Evolutionary conservation across 345 rosid genomes (phyloP), one percentile per base, ranked within the genome.

Genomic region (Moricandia arvensis): DNA sequence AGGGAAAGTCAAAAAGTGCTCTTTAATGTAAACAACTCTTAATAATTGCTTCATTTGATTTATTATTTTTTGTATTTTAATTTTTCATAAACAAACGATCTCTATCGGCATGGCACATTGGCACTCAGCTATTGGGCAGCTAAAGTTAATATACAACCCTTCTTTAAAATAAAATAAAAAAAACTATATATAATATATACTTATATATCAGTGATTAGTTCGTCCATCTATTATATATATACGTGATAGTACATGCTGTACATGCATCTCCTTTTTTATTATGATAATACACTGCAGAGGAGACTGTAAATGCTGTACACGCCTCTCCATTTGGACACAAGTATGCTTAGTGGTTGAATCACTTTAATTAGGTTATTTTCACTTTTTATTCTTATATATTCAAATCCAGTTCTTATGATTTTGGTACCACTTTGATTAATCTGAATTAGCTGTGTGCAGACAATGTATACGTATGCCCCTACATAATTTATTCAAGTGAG

Each of bases 71-170:
- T 21, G 24, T 21, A 1, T 60, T 51, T 68, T 68, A 8, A 24
- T 17, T 31, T 34, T 24, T 31, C 59, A 74, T 74, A 57, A 13
- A 17, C 45, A 29, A 41, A 35, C 45, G 0, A 61, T 74, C 49
- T 67, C 54, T 69, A 51, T 69, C 59, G 75, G 75, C 63, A 76
- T 76, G 80, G 80, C 69, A 61, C 74, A 45, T 58, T 75, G 67
- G 34, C 67, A 75, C 67, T 69, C 75, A 69, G 2, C 64, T 51
- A 61, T 75, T 75, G 45, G 35, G 38, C 49, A 62, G 38, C 4
- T 21, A 37, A 33, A 41, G 7, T 54, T 53, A 47, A 47, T 67
- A 15, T 45, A 9, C 12, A 41, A 41, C 15, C 15, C 15, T 41
- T 41, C 15, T 41, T 11, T 41, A 41, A 41, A 30, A 30, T 30